phyloP scores from a whole-genome alignment of 78 protist genomes.

The Ministeria vibrans region DNA sequence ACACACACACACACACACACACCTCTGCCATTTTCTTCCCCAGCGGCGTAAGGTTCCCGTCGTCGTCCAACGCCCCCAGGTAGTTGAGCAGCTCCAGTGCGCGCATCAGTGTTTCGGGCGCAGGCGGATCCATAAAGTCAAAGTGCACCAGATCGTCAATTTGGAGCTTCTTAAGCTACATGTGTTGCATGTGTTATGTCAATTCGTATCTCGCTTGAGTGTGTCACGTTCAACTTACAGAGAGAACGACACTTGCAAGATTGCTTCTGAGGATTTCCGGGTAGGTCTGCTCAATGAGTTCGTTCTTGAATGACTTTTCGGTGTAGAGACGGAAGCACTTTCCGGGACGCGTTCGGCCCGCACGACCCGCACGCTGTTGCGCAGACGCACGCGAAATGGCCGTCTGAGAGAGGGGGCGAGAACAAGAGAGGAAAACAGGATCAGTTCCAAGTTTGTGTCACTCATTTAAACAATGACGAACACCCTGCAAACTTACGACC shows the following conservation, averaged over 20 bases:
- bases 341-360: constrained; percentile 98
- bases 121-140: constrained; percentile 99
- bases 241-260: constrained; percentile 64
- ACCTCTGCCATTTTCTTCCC: constrained; percentile 26
- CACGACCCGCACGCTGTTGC: constrained; percentile 99
- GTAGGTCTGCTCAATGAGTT: constrained; percentile 80
- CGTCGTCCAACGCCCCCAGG: constrained; percentile 96
- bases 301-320: constrained; percentile 67
- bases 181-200: too few relatives aligned
- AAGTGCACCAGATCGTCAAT: constrained; percentile 92
- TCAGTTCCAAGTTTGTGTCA: not conserved
- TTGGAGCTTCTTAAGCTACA: constrained; percentile 86
- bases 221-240: too few relatives aligned
- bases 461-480: not conserved
- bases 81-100: constrained; percentile 92
- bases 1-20: not conserved
- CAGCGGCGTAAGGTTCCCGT: constrained; percentile 78
- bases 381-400: constrained; percentile 97
- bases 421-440: too few relatives aligned
- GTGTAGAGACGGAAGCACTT: constrained; percentile 86
- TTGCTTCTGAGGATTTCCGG: constrained; percentile 95
- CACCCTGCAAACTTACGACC: too few relatives aligned
- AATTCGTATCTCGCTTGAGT: too few relatives aligned
- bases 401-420: constrained; percentile 26
- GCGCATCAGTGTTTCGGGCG: constrained; percentile 96